Evolutionary conservation across 116 monocot species (phyloP).

Genomic region (Trichopus zeylanicus): DNA sequence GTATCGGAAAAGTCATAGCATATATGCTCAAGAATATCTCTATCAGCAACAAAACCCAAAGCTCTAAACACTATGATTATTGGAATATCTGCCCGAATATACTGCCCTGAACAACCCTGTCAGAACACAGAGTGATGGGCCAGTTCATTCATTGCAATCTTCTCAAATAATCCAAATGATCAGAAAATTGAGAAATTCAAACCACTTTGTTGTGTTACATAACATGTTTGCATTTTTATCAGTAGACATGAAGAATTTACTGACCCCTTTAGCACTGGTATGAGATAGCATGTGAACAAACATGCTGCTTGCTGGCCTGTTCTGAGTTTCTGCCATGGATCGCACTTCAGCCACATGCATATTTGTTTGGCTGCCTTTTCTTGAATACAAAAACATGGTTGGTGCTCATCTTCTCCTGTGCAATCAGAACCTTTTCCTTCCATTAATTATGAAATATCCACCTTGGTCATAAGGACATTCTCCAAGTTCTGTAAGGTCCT

Average conservation of each 20-base stretch:
- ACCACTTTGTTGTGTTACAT: no score
- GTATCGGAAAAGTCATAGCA: constrained; percentile 99
- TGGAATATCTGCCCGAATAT: constrained; percentile 86
- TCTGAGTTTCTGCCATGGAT: constrained; percentile 95
- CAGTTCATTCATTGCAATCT: neutral
- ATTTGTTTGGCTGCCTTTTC: constrained; percentile 97
- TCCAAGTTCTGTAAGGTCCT: constrained; percentile 91
- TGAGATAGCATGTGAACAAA: constrained; percentile 96
- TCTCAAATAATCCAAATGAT: neutral
- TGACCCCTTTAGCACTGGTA: constrained; percentile 95
- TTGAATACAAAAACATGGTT: constrained; percentile 98
- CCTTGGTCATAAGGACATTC: constrained; percentile 99
- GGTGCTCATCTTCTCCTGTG: constrained; percentile 99
- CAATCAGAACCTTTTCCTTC: constrained; percentile 99
- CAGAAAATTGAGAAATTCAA: neutral
- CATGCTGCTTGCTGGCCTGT: constrained; percentile 99
- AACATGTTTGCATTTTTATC: neutral
- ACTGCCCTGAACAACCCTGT: constrained; percentile 97
- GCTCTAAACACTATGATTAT: constrained; percentile 97
- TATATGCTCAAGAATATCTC: constrained; percentile 94
- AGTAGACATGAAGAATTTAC: neutral
- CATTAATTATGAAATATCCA: constrained; percentile 97
- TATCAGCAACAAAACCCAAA: constrained; percentile 98
- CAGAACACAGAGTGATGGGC: neutral
- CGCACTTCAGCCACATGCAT: constrained; percentile 87